phyloP scores from a whole-genome alignment of 179 eudicot genomes.

The Dionaea muscipula region DNA sequence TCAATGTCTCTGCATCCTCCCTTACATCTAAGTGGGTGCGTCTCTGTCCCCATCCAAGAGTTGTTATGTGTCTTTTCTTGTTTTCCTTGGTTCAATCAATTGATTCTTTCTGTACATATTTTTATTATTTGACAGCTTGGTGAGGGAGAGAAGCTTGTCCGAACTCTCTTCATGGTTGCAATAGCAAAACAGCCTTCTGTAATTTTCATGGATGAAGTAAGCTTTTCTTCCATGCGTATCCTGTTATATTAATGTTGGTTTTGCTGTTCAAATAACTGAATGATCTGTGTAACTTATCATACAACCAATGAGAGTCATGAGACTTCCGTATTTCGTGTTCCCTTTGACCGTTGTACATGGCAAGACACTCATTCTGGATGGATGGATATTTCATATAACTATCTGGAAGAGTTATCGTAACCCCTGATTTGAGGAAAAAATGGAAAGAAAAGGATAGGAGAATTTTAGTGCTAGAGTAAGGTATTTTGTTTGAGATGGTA shows the following conservation, averaged over 20 bases:
- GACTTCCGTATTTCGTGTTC: too few relatives aligned
- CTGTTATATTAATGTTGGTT: slow-evolving; percentile 2
- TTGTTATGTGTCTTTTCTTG: slow-evolving; percentile 5
- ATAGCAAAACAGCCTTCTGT: slow-evolving; percentile 88
- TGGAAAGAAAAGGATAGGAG: too few relatives aligned
- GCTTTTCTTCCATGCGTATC: slow-evolving; percentile 7
- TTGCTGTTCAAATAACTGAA: too few relatives aligned
- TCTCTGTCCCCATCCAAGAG: slow-evolving; percentile 6
- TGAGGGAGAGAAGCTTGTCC: slow-evolving; percentile 96
- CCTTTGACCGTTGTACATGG: too few relatives aligned
- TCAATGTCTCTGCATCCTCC: slow-evolving; percentile 90
- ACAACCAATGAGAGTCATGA: too few relatives aligned
- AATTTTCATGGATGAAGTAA: slow-evolving; percentile 91
- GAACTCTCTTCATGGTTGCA: slow-evolving; percentile 86
- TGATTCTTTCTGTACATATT: slow-evolving; percentile 7
- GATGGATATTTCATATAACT: too few relatives aligned
- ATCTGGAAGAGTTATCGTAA: too few relatives aligned
- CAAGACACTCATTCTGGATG: too few relatives aligned
- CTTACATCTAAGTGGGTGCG: slow-evolving; percentile 96
- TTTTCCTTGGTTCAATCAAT: slow-evolving; percentile 10
- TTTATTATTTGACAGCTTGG: slow-evolving; percentile 53
- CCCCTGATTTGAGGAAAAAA: too few relatives aligned
- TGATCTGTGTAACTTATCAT: too few relatives aligned
- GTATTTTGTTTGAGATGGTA: too few relatives aligned
- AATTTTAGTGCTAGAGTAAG: too few relatives aligned